phyloP scores from a whole-genome alignment of 2,329 filamentous ascomycete species.

The Geoglossum cookeanum region DNA sequence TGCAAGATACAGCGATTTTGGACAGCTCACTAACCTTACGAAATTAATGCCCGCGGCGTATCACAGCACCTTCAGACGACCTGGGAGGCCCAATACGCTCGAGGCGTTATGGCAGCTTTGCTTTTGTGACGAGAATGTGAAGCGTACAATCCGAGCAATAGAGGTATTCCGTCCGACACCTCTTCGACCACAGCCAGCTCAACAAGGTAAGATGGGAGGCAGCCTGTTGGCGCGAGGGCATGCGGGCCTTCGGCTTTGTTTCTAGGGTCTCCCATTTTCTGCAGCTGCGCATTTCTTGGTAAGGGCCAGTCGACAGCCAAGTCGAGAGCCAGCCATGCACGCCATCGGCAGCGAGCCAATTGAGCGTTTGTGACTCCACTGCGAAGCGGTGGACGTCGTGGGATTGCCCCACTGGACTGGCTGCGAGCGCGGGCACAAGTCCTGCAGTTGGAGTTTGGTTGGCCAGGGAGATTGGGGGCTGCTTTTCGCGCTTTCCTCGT shows the following conservation, averaged over 20 bases:
- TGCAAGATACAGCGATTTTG: not conserved
- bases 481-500: not conserved
- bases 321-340: not conserved
- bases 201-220: not conserved
- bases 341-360: not conserved
- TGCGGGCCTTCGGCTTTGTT: not conserved
- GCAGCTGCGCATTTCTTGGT: conserved; percentile 1
- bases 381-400: not conserved
- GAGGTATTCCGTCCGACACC: not conserved
- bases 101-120: not conserved
- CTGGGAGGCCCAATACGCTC: not conserved
- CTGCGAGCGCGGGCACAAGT: not conserved
- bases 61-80: not conserved
- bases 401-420: not conserved
- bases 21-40: conserved; percentile 2
- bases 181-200: not conserved
- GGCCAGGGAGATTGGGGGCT: not conserved
- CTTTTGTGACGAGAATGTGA: conserved; percentile 1
- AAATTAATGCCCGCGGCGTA: not conserved
- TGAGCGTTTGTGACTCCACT: not conserved
- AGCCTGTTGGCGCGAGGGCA: not conserved
- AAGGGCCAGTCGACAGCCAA: not conserved
- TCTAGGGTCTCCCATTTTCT: not conserved
- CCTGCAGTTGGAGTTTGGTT: not conserved
- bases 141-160: not conserved